Conservation (phyloP, 306 rosid genomes). For the Cucumis melo region DNA sequence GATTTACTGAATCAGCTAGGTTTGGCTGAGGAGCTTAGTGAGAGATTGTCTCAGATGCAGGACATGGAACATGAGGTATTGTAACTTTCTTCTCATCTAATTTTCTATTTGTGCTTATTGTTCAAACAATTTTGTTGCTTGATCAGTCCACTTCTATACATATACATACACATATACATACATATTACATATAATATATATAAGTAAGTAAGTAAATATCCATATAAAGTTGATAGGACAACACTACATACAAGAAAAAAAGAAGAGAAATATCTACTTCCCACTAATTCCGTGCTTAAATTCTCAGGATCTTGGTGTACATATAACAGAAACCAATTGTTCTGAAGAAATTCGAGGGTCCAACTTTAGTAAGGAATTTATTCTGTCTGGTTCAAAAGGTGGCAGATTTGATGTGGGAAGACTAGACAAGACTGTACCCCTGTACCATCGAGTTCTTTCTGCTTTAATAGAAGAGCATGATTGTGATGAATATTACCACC, state of each 20-base stretch:
- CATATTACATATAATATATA: no score
- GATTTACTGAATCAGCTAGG: conserved; percentile 41
- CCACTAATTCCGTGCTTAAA: neutral
- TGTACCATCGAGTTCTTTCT: conserved; percentile 80
- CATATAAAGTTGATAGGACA: neutral
- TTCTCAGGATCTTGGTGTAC: conserved; percentile 41
- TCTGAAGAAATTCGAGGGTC: conserved; percentile 33
- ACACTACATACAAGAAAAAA: neutral
- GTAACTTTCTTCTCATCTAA: neutral
- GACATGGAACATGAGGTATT: conserved; percentile 50
- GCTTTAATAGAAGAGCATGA: conserved; percentile 78
- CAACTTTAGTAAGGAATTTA: conserved; percentile 15
- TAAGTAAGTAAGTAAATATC: neutral
- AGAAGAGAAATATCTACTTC: neutral
- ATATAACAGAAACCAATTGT: conserved; percentile 28
- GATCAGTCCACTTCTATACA: neutral
- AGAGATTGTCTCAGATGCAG: conserved; percentile 43
- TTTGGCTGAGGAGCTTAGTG: conserved; percentile 49
- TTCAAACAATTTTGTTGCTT: neutral
- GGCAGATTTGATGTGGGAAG: conserved; percentile 16
- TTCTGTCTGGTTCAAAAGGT: neutral
- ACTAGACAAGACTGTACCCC: conserved; percentile 42
- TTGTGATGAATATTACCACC: conserved; percentile 47
- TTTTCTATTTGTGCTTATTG: neutral
- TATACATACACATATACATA: no score